phyloP scores from a whole-genome alignment of 2,329 filamentous ascomycete species.

The Botryotinia globosa region DNA sequence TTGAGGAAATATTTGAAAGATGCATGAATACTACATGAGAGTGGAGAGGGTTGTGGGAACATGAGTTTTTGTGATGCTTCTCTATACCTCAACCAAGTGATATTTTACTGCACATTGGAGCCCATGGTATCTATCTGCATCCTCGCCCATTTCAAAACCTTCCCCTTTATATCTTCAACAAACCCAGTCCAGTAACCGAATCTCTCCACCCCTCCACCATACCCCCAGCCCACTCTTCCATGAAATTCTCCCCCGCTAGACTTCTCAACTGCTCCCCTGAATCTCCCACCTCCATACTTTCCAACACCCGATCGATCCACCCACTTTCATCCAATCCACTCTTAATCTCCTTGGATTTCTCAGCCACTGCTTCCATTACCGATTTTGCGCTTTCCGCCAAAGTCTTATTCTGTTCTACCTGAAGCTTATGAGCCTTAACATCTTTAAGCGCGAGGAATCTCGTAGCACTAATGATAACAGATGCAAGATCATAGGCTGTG shows the following conservation, averaged over 20 bases:
- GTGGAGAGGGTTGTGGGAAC: not conserved
- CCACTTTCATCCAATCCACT: slow-evolving; percentile 37
- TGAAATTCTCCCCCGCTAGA: slow-evolving; percentile 33
- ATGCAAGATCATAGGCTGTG: slow-evolving; percentile 32
- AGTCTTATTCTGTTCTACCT: slow-evolving; percentile 24
- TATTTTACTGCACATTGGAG: not conserved
- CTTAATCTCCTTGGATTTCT: slow-evolving; percentile 31
- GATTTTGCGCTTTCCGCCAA: slow-evolving; percentile 20
- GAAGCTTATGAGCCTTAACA: slow-evolving; percentile 25
- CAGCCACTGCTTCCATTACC: slow-evolving; percentile 26
- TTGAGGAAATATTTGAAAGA: not conserved
- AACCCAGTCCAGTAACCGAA: slow-evolving; percentile 33
- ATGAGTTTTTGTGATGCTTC: not conserved
- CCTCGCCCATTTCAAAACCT: not conserved
- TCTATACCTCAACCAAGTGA: not conserved
- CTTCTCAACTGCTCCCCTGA: slow-evolving; percentile 28
- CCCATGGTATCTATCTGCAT: not conserved
- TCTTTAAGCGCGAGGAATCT: slow-evolving; percentile 26
- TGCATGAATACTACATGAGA: not conserved
- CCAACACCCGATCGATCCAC: slow-evolving; percentile 38
- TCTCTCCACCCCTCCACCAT: slow-evolving; percentile 39
- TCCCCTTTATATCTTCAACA: slow-evolving; percentile 23
- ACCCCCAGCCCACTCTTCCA: slow-evolving; percentile 38
- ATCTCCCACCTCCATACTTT: slow-evolving; percentile 23
- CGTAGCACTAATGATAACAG: slow-evolving; percentile 25